A percentile compares a stretch with the other conserved stretches of the same genome.
Conservation (phyloP, 768 basidiomycete genomes). For the Termitomyces sp. region DNA sequence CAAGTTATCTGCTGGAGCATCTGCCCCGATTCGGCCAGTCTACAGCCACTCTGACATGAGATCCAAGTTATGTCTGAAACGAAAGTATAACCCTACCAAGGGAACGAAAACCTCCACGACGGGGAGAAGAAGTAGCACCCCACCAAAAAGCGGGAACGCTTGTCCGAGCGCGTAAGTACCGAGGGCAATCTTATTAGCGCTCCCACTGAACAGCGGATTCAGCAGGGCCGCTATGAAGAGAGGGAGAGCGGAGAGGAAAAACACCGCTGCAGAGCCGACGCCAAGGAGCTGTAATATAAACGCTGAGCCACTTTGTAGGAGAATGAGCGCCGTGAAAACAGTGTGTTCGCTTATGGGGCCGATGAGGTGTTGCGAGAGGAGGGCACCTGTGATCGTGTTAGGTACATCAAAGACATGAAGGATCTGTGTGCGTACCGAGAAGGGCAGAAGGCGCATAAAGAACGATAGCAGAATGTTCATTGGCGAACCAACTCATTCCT, state of each 20-base stretch:
- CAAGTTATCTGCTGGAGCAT: constrained; percentile 85
- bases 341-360: constrained; percentile 54
- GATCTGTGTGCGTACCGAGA: constrained; percentile 40
- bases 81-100: constrained; percentile 41
- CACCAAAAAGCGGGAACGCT: constrained; percentile 47
- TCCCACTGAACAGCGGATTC: constrained; percentile 34
- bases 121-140: constrained; percentile 50
- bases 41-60: constrained; percentile 19
- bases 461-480: constrained; percentile 56
- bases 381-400: constrained; percentile 38
- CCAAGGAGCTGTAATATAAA: constrained; percentile 55
- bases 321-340: constrained; percentile 52
- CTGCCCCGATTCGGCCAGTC: constrained; percentile 80
- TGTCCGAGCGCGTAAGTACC: constrained; percentile 62
- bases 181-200: constrained; percentile 40
- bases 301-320: constrained; percentile 55
- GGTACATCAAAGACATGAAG: not conserved
- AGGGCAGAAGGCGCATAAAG: constrained; percentile 76
- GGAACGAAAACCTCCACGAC: constrained; percentile 89
- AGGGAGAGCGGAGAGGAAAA: constrained; percentile 57
- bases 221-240: constrained; percentile 52
- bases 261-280: constrained; percentile 74
- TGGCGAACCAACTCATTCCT: constrained; percentile 83
- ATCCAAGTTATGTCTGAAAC: not conserved
- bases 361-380: constrained; percentile 56